Conservation (phyloP, 1,284 basidiomycete species). For the Cystobasidium sp. region DNA sequence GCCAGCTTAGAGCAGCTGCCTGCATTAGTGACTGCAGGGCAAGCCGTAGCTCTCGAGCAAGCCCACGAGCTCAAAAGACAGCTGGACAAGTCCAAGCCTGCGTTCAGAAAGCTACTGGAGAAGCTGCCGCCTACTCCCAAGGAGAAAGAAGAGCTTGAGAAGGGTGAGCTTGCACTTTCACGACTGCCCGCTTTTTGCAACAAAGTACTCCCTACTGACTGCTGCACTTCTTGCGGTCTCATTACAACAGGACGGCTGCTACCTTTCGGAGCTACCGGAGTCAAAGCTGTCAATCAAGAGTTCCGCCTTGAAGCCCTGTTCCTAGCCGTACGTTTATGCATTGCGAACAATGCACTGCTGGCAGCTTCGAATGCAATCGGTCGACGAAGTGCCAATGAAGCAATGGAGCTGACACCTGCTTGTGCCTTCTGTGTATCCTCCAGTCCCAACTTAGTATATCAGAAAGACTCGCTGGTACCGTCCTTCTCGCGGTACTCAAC, state of each 20-base stretch:
- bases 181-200: too few species aligned
- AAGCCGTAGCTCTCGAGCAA: slow-evolving; percentile 22
- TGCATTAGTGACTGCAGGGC: background rate
- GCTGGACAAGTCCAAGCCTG: slow-evolving; percentile 50
- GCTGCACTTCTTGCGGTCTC: background rate
- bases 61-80: slow-evolving; percentile 39
- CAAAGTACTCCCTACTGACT: too few species aligned
- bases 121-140: slow-evolving; percentile 64
- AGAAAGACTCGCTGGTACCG: slow-evolving; percentile 71
- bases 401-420: background rate
- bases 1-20: slow-evolving; percentile 27
- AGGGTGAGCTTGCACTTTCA: slow-evolving; percentile 62
- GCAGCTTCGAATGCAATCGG: too few species aligned
- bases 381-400: too few species aligned
- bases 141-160: slow-evolving; percentile 73
- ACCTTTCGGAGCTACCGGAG: slow-evolving; percentile 14
- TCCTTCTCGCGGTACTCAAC: slow-evolving; percentile 69
- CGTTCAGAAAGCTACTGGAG: slow-evolving; percentile 50
- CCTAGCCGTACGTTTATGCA: slow-evolving; percentile 63
- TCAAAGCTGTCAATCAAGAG: slow-evolving; percentile 69
- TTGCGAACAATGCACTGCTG: too few species aligned
- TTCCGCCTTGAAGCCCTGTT: slow-evolving; percentile 75
- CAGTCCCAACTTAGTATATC: slow-evolving; percentile 69
- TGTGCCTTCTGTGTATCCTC: background rate
- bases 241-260: slow-evolving; percentile 12